A percentile compares a stretch with the other conserved stretches of the same genome.
Conservation (phyloP, 78 protist genomes). For the Tieghemostelium lacteum region DNA sequence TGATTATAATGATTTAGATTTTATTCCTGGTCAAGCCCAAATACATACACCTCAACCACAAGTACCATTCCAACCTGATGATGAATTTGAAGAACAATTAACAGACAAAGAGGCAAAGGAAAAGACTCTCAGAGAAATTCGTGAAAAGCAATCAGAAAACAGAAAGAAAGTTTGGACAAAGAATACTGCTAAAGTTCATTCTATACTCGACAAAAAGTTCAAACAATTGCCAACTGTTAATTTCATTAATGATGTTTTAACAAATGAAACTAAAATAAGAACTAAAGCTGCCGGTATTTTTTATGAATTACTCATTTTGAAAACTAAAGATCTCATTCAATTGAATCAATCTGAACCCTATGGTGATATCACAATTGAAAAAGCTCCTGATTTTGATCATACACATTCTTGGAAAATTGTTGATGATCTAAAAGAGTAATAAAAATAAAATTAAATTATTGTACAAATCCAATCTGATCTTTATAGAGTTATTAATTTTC, state of each 20-base stretch:
- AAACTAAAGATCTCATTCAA: slow-evolving; percentile 44
- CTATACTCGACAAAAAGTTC: slow-evolving; percentile 24
- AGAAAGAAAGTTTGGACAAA: slow-evolving; percentile 29
- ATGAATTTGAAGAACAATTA: not conserved
- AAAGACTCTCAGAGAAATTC: too few species aligned
- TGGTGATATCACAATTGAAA: slow-evolving; percentile 53
- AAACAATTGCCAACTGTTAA: not conserved
- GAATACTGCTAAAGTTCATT: slow-evolving; percentile 51
- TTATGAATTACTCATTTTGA: slow-evolving; percentile 62
- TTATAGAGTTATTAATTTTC: too few species aligned
- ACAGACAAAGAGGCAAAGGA: not conserved
- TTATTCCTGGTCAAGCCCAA: not conserved
- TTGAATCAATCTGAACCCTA: slow-evolving; percentile 48
- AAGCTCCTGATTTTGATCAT: slow-evolving; percentile 26
- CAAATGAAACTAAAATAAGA: not conserved
- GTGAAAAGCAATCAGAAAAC: not conserved
- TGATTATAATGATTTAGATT: not conserved
- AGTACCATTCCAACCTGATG: not conserved
- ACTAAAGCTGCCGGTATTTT: slow-evolving; percentile 37
- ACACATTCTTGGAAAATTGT: not conserved
- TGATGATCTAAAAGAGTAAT: not conserved
- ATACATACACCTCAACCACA: not conserved
- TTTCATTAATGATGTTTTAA: not conserved
- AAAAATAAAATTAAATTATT: too few species aligned
- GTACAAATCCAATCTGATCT: too few species aligned